Percentiles rank a stretch among this genome's conserved stretches.
phyloP scores from a whole-genome alignment of 305 asterid genomes.

The Solanum aculeatissimum region DNA sequence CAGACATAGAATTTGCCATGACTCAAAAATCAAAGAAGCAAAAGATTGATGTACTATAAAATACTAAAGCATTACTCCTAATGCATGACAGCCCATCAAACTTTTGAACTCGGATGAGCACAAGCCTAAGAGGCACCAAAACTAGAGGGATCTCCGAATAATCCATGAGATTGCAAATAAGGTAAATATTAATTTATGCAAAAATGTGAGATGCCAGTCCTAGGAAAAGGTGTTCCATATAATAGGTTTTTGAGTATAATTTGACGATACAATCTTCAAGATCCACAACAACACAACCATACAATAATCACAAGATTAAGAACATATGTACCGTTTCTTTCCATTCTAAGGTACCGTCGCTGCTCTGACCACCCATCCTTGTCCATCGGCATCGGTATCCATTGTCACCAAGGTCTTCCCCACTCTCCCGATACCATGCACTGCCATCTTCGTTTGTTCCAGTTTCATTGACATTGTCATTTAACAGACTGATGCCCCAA shows the following conservation, averaged over 20 bases:
- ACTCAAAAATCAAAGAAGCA: neutral
- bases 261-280: neutral
- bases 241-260: neutral
- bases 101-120: neutral
- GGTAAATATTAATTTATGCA: neutral
- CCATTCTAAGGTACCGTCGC: slow-evolving; percentile 77
- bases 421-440: slow-evolving; percentile 82
- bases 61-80: neutral
- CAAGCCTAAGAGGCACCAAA: neutral
- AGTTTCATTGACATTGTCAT: slow-evolving; percentile 57
- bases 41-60: neutral
- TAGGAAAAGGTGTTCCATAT: neutral
- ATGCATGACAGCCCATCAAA: neutral
- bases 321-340: slow-evolving; percentile 70
- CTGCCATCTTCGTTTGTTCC: slow-evolving; percentile 89
- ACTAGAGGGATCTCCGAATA: neutral
- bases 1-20: neutral
- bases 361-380: slow-evolving; percentile 84
- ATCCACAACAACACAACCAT: neutral
- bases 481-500: slow-evolving; percentile 80
- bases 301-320: neutral
- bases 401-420: slow-evolving; percentile 88
- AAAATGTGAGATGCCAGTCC: neutral
- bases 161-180: neutral
- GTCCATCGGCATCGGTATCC: slow-evolving; percentile 95